Conservation (phyloP, 495 filamentous ascomycete genomes). For the Penicillium lividum region DNA sequence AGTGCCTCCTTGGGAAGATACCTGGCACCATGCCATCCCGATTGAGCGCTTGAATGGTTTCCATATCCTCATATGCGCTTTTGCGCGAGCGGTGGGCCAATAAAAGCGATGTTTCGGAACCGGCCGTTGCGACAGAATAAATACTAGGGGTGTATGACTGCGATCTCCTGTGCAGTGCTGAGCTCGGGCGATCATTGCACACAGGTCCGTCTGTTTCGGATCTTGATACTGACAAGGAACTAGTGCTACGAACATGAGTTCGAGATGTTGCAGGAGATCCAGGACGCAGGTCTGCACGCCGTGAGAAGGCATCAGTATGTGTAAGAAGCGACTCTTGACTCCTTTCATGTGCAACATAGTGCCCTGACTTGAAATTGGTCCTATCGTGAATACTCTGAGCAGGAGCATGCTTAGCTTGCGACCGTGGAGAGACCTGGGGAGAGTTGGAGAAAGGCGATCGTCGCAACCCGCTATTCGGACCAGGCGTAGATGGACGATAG, state of each 20-base stretch:
- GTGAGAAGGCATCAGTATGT: slow-evolving; percentile 61
- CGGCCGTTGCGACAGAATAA: slow-evolving; percentile 66
- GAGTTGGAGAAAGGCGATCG: slow-evolving; percentile 37
- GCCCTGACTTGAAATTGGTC: slow-evolving; percentile 41
- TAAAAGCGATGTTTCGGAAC: slow-evolving; percentile 64
- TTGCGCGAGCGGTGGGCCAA: slow-evolving; percentile 54
- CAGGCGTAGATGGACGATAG: slow-evolving; percentile 24
- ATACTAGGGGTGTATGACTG: slow-evolving; percentile 59
- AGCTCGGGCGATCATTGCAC: slow-evolving; percentile 34
- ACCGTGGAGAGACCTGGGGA: slow-evolving; percentile 25
- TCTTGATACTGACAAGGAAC: slow-evolving; percentile 47
- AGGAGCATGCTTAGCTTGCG: slow-evolving; percentile 22
- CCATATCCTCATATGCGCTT: slow-evolving; percentile 57
- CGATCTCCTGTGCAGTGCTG: slow-evolving; percentile 32
- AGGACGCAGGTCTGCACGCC: slow-evolving; percentile 48
- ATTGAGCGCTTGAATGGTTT: slow-evolving; percentile 56
- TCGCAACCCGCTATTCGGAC: slow-evolving; percentile 42
- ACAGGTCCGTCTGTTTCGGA: slow-evolving; percentile 47
- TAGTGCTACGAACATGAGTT: slow-evolving; percentile 51
- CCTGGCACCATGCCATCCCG: slow-evolving; percentile 59
- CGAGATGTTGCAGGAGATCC: slow-evolving; percentile 48
- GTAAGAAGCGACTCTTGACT: slow-evolving; percentile 59
- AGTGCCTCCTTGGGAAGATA: slow-evolving; percentile 66
- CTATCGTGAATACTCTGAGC: slow-evolving; percentile 24
- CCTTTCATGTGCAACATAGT: slow-evolving; percentile 54